These are phyloP conservation scores for Hyaloraphidium curvatum DNA, from an alignment of 192 early-diverging fungal species.

Conservation along the genomic window DNA sequence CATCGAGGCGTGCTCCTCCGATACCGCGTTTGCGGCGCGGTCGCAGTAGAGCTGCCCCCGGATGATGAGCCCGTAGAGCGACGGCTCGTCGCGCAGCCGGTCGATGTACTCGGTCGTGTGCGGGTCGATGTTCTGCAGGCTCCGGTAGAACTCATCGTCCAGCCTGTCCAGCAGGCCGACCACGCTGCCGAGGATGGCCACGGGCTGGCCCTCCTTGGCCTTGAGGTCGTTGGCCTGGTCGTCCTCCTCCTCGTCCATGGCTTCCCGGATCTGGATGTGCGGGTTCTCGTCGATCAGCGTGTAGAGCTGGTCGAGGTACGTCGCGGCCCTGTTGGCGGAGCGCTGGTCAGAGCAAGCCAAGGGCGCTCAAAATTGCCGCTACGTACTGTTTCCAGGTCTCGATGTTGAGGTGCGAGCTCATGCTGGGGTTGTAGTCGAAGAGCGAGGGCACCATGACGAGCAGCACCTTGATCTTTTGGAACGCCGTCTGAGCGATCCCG, in stretches of 20 bases:
- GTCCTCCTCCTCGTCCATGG: slow-evolving; percentile 41
- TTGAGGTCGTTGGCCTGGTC: slow-evolving; percentile 29
- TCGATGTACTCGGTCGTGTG: slow-evolving; percentile 92
- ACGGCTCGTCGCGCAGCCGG: slow-evolving; percentile 75
- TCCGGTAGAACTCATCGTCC: slow-evolving; percentile 93
- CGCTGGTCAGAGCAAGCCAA: slow-evolving; percentile 4
- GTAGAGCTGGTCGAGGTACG: slow-evolving; percentile 59
- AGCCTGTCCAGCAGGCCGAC: slow-evolving; percentile 76
- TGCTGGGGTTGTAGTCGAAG: slow-evolving; percentile 58
- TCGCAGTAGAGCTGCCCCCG: slow-evolving; percentile 78
- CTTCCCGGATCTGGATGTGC: slow-evolving; percentile 47
- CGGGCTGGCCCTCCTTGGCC: slow-evolving; percentile 24
- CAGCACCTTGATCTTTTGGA: slow-evolving; percentile 66
- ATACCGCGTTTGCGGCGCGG: too few relatives aligned
- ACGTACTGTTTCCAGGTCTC: slow-evolving; percentile 58
- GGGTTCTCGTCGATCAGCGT: slow-evolving; percentile 54
- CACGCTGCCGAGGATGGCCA: slow-evolving; percentile 64
- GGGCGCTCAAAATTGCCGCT: background rate
- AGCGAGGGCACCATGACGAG: slow-evolving; percentile 69
- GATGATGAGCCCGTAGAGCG: slow-evolving; percentile 69
- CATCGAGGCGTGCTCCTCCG: too few relatives aligned
- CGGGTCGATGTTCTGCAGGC: slow-evolving; percentile 89
- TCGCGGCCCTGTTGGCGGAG: slow-evolving; percentile 10
- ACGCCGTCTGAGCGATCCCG: slow-evolving; percentile 37
- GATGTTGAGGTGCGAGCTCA: slow-evolving; percentile 46